phyloP scores from a whole-genome alignment of 2,329 filamentous ascomycete genomes.

The Hymenoscyphus linearis region DNA sequence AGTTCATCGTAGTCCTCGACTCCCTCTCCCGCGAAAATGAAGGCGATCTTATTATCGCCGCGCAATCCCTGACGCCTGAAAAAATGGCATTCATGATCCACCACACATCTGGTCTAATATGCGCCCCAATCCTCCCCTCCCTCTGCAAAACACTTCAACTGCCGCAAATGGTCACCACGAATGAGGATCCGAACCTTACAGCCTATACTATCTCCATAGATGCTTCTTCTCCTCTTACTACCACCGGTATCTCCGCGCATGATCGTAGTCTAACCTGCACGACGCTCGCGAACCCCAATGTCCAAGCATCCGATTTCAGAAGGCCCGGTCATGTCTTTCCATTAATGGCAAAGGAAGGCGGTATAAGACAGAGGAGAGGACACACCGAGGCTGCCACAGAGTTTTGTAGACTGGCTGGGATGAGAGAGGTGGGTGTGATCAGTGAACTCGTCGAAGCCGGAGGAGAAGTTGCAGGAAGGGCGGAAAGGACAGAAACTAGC shows the following conservation, averaged over 20 bases:
- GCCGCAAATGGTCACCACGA: slow-evolving; percentile 77
- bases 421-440: slow-evolving; percentile 72
- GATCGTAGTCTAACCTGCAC: slow-evolving; percentile 81
- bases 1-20: slow-evolving; percentile 96
- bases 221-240: slow-evolving; percentile 63
- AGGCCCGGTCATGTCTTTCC: slow-evolving; percentile 89
- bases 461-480: slow-evolving; percentile 60
- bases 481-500: slow-evolving; percentile 61
- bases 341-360: slow-evolving; percentile 70
- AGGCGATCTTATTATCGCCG: slow-evolving; percentile 95
- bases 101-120: slow-evolving; percentile 85
- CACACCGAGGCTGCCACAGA: slow-evolving; percentile 95
- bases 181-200: slow-evolving; percentile 79
- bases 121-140: slow-evolving; percentile 70
- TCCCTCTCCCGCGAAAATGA: slow-evolving; percentile 92
- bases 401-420: slow-evolving; percentile 80
- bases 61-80: slow-evolving; percentile 72
- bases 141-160: slow-evolving; percentile 69
- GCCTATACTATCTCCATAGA: slow-evolving; percentile 93
- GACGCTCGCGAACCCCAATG: slow-evolving; percentile 63
- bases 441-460: slow-evolving; percentile 90
- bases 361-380: slow-evolving; percentile 71
- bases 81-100: slow-evolving; percentile 97
- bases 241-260: slow-evolving; percentile 85
- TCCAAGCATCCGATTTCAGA: slow-evolving; percentile 55